Conservation (phyloP, 1,284 basidiomycete species). For the Xanthoconium separans region DNA sequence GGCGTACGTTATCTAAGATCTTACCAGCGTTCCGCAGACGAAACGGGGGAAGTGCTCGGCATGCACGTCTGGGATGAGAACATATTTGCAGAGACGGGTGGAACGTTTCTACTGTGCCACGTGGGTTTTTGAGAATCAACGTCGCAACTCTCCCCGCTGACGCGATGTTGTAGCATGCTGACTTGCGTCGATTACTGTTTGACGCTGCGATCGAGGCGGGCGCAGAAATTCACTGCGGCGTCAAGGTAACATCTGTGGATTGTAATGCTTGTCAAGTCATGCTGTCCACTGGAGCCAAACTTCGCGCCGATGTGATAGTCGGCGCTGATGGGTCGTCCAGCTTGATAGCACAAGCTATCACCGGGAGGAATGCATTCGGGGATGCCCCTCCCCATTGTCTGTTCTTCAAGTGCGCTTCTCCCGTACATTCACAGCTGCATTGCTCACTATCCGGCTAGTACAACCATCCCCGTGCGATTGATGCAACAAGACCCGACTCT, state of each 20-base stretch:
- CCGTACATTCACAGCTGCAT: not conserved
- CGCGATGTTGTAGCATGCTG: slow-evolving; percentile 20
- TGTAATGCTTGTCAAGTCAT: slow-evolving; percentile 32
- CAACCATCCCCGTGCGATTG: slow-evolving; percentile 41
- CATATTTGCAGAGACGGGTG: slow-evolving; percentile 52
- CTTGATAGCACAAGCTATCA: slow-evolving; percentile 19
- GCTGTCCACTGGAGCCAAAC: slow-evolving; percentile 45
- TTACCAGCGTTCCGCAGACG: slow-evolving; percentile 30
- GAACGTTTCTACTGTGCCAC: slow-evolving; percentile 50
- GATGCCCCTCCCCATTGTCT: slow-evolving; percentile 23
- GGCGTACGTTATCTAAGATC: not conserved
- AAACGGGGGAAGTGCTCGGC: slow-evolving; percentile 49
- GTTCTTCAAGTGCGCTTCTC: slow-evolving; percentile 46
- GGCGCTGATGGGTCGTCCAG: slow-evolving; percentile 57
- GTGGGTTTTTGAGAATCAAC: slow-evolving; percentile 36
- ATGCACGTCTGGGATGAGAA: slow-evolving; percentile 54
- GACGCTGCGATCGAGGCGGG: slow-evolving; percentile 46
- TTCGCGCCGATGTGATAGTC: slow-evolving; percentile 58
- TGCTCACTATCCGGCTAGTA: slow-evolving; percentile 31
- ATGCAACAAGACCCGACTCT: slow-evolving; percentile 41
- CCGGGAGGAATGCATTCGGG: slow-evolving; percentile 14
- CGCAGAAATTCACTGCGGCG: slow-evolving; percentile 41
- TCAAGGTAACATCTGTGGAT: slow-evolving; percentile 40
- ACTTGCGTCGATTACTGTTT: slow-evolving; percentile 39
- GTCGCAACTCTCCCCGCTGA: slow-evolving; percentile 1